Base-by-base conservation (phyloP, 2,329 filamentous ascomycete genomes). In the Apiospora rasikravindrae region DNA sequence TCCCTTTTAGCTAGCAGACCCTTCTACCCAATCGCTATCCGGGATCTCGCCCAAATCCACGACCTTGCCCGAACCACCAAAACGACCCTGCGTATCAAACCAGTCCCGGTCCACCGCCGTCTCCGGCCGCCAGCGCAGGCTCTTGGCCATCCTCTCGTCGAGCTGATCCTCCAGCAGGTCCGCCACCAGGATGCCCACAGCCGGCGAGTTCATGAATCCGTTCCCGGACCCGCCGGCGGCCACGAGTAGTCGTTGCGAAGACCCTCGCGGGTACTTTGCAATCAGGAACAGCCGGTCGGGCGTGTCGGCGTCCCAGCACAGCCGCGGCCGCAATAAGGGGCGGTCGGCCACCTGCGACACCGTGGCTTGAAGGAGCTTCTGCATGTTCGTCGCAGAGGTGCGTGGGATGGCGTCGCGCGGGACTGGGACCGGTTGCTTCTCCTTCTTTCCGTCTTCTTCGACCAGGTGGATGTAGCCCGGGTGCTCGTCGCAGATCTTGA, bases 261-360 rank as follows among this genome's bases (percentile, higher is more conserved):
- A 61, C 29, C 10, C 33, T 19, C 53, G 26, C 0, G 87, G 86
- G 77, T 89, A 87, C 42, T 79, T 78, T 70, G 85, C 84, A 71
- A 90, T 88, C 24, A 90, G 76, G 71, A 88, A 89, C 26, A 85
- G 81, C 2, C 87, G 83, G 76, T 90, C 86, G 0, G 85, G 83
- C 0, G 87, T 89, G 75, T 90, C 88, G 0, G 87, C 84, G 75
- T 87, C 88, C 88, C 88, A 89, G 78, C 87, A 89, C 44, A 89
- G 42, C 40, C 85, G 22, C 86, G 81, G 10, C 86, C 86, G 73
- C 86, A 88, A 26, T 79, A 89, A 85, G 0, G 83, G 82, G 2
- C 87, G 83, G 2, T 84, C 77, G 0, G 84, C 83, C 5, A 89
- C 82, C 70, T 89, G 85, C 0, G 87, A 87, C 84, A 89, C 87